phyloP scores from a whole-genome alignment of 2,329 filamentous ascomycete genomes.

The Apiospora hydei region DNA sequence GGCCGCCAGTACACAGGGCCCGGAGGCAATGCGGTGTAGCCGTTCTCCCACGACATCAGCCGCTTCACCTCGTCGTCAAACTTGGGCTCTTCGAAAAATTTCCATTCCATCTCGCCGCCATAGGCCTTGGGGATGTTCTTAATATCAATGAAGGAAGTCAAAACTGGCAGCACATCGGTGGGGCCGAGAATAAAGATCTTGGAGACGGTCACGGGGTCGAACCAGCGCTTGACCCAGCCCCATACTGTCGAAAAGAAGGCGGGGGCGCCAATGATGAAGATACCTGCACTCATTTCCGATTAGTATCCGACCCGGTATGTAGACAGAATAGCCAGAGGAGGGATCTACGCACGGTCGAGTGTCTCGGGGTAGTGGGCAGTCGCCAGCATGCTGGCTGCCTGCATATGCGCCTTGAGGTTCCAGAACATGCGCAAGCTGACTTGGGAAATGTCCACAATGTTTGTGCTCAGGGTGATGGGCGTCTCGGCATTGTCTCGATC shows the following conservation, averaged over 20 bases:
- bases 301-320: conserved; percentile 7
- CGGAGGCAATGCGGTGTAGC: conserved; percentile 58
- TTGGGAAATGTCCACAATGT: conserved; percentile 90
- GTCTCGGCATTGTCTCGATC: conserved; percentile 77
- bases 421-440: conserved; percentile 94
- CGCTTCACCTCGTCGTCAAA: conserved; percentile 51
- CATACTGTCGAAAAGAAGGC: conserved; percentile 91
- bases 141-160: conserved; percentile 82
- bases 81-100: conserved; percentile 78
- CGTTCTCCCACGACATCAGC: conserved; percentile 59
- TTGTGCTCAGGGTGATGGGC: conserved; percentile 91
- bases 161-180: conserved; percentile 76
- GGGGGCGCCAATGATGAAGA: conserved; percentile 84
- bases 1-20: conserved; percentile 66
- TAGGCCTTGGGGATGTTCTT: conserved; percentile 89
- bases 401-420: conserved; percentile 94
- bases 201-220: conserved; percentile 89
- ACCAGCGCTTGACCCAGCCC: conserved; percentile 96
- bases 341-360: conserved; percentile 75
- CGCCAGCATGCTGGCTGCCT: conserved; percentile 85
- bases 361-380: conserved; percentile 97
- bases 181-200: conserved; percentile 92
- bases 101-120: conserved; percentile 84
- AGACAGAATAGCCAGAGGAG: neutral
- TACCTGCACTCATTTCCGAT: conserved; percentile 41